phyloP scores from a whole-genome alignment of 2,329 filamentous ascomycete genomes.

The Alternaria hordeiaustralica region DNA sequence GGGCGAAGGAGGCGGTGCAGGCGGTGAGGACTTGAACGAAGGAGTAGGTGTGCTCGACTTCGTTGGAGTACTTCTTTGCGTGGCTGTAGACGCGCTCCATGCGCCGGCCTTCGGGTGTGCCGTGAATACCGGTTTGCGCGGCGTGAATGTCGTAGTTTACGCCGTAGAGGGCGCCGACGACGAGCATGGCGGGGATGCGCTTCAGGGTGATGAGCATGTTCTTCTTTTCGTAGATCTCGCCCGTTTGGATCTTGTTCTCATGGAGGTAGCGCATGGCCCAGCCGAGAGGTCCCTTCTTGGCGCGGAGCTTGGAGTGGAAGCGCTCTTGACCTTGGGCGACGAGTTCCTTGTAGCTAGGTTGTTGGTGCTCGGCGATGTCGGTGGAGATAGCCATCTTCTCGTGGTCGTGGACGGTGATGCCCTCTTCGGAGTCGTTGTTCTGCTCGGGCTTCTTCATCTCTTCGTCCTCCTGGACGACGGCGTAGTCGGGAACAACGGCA shows the following conservation, averaged over 20 bases:
- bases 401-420: slow-evolving; percentile 43
- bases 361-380: slow-evolving; percentile 59
- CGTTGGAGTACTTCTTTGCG: slow-evolving; percentile 47
- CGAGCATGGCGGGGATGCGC: slow-evolving; percentile 72
- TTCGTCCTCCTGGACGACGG: slow-evolving; percentile 72
- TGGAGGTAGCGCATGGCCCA: slow-evolving; percentile 83
- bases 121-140: slow-evolving; percentile 72
- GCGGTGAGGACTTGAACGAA: slow-evolving; percentile 61
- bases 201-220: slow-evolving; percentile 70
- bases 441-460: slow-evolving; percentile 39
- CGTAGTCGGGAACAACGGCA: slow-evolving; percentile 74
- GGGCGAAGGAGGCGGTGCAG: slow-evolving; percentile 54
- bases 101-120: slow-evolving; percentile 74
- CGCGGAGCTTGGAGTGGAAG: slow-evolving; percentile 68
- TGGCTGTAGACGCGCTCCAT: slow-evolving; percentile 71
- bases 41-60: slow-evolving; percentile 50
- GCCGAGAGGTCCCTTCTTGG: slow-evolving; percentile 71
- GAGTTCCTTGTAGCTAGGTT: slow-evolving; percentile 68
- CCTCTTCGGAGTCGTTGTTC: slow-evolving; percentile 40
- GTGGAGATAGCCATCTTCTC: slow-evolving; percentile 35
- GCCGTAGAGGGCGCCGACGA: slow-evolving; percentile 72
- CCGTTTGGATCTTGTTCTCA: slow-evolving; percentile 74
- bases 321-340: slow-evolving; percentile 62
- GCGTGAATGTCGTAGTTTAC: slow-evolving; percentile 82
- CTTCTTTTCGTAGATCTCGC: slow-evolving; percentile 74